A percentile compares a stretch with the other conserved stretches of the same genome.
Evolutionary conservation across 2,329 filamentous ascomycete species (phyloP).

Genomic region (Parafenestella ontariensis): DNA sequence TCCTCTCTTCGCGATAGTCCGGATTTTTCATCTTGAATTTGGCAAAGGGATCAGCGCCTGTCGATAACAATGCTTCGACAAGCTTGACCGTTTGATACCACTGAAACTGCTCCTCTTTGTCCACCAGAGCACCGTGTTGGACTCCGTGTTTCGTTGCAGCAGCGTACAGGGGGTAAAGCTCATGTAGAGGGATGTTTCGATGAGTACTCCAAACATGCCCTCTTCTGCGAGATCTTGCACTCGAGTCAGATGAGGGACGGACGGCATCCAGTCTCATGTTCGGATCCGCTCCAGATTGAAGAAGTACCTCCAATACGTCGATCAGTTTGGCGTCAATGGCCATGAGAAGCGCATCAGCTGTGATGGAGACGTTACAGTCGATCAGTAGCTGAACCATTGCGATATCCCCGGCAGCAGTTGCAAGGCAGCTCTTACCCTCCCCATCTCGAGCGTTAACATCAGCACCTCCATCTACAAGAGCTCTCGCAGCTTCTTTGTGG

Average conservation of each 20-base stretch:
- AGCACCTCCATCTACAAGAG: constrained; percentile 11
- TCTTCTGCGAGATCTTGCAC: background rate
- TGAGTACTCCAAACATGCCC: background rate
- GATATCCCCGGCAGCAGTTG: constrained; percentile 3
- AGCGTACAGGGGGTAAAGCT: background rate
- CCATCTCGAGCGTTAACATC: constrained; percentile 14
- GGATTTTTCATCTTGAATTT: background rate
- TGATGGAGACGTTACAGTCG: constrained; percentile 4
- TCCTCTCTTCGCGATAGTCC: background rate
- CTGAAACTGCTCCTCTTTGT: background rate
- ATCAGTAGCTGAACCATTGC: constrained; percentile 11
- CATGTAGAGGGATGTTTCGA: background rate
- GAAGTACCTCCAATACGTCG: constrained; percentile 2
- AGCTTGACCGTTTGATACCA: background rate
- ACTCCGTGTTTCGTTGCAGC: background rate
- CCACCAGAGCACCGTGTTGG: background rate
- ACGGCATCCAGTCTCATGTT: constrained; percentile 3
- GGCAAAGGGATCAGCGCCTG: background rate
- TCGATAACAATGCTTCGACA: background rate
- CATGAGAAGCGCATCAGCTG: constrained; percentile 4
- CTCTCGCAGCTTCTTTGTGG: constrained; percentile 8
- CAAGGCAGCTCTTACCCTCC: constrained; percentile 12
- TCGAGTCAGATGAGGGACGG: background rate
- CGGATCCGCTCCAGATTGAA: constrained; percentile 6
- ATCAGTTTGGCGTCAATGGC: background rate